These are phyloP conservation scores for Suillus lakei DNA, from an alignment of 768 basidiomycete genomes.

Conservation along the genomic window DNA sequence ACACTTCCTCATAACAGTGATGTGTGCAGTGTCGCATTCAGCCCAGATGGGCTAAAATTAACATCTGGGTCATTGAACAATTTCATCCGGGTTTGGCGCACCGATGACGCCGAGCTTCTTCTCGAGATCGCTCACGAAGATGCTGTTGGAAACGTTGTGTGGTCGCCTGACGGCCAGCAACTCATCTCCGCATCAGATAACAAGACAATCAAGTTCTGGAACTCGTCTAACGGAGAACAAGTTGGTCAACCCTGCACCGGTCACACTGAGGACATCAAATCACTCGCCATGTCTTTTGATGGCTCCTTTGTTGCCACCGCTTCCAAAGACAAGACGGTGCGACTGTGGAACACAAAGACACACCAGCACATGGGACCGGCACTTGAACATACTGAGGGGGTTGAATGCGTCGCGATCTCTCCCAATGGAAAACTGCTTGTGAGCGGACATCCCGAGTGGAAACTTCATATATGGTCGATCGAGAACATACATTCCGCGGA, in stretches of 20 bases:
- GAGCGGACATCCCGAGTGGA: background rate
- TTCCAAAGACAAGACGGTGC: constrained; percentile 83
- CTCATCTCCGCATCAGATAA: constrained; percentile 26
- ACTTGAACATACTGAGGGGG: constrained; percentile 29
- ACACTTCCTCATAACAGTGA: constrained; percentile 9
- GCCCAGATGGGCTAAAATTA: constrained; percentile 55
- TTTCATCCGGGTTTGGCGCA: constrained; percentile 9
- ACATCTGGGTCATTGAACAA: constrained; percentile 53
- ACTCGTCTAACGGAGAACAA: constrained; percentile 29
- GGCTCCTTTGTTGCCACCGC: constrained; percentile 36
- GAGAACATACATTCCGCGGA: too few relatives aligned
- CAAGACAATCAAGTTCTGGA: constrained; percentile 5
- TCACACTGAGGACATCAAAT: constrained; percentile 33
- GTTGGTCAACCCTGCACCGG: constrained; percentile 34
- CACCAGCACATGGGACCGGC: constrained; percentile 16
- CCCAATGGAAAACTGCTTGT: constrained; percentile 22
- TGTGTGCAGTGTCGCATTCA: constrained; percentile 7
- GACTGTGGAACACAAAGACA: constrained; percentile 61
- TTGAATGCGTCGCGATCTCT: constrained; percentile 34
- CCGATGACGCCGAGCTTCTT: constrained; percentile 7
- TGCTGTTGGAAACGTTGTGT: constrained; percentile 33
- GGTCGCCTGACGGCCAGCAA: constrained; percentile 20
- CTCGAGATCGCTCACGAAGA: background rate
- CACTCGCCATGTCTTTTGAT: constrained; percentile 36
- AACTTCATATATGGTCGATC: too few relatives aligned